These are phyloP conservation scores for Eremochloa ophiuroides DNA, from an alignment of 176 grass and related monocot genomes.

Conservation along the genomic window DNA sequence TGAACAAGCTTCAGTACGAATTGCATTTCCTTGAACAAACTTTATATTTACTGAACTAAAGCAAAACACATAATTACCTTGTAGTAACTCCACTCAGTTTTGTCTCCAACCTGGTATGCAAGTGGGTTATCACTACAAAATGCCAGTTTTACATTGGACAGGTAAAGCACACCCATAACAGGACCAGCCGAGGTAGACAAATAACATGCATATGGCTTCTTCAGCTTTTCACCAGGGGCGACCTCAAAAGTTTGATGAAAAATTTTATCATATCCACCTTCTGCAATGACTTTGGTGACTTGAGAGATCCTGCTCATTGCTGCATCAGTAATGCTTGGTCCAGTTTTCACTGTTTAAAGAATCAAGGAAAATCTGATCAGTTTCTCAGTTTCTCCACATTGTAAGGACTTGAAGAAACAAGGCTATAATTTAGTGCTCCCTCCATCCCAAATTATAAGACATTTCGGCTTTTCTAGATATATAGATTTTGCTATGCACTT, in stretches of 20 bases:
- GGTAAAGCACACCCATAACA: constrained; percentile 92
- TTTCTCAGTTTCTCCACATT: not conserved
- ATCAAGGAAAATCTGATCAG: not conserved
- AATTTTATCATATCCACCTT: constrained; percentile 98
- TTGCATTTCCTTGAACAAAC: not conserved
- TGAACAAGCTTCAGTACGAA: not conserved
- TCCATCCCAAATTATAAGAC: too few relatives aligned
- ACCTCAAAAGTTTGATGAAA: constrained; percentile 91
- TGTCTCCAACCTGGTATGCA: constrained; percentile 77
- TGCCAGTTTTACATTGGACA: constrained; percentile 83
- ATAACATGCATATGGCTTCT: constrained; percentile 81
- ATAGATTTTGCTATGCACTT: not conserved
- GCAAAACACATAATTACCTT: constrained; percentile 54
- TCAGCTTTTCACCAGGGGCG: constrained; percentile 76
- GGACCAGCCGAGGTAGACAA: constrained; percentile 93
- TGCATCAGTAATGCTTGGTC: constrained; percentile 90
- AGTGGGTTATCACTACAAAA: constrained; percentile 96
- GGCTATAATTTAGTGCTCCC: not conserved
- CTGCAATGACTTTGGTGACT: constrained; percentile 90
- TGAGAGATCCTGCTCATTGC: constrained; percentile 92
- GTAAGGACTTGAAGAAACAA: not conserved
- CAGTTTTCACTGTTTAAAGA: constrained; percentile 86
- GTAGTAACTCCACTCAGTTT: constrained; percentile 94
- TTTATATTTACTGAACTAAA: not conserved
- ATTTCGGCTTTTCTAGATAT: too few relatives aligned